A percentile compares a stretch with the other conserved stretches of the same genome.
Conservation (phyloP, 2,329 filamentous ascomycete species). For the Cytospora schulzeri region DNA sequence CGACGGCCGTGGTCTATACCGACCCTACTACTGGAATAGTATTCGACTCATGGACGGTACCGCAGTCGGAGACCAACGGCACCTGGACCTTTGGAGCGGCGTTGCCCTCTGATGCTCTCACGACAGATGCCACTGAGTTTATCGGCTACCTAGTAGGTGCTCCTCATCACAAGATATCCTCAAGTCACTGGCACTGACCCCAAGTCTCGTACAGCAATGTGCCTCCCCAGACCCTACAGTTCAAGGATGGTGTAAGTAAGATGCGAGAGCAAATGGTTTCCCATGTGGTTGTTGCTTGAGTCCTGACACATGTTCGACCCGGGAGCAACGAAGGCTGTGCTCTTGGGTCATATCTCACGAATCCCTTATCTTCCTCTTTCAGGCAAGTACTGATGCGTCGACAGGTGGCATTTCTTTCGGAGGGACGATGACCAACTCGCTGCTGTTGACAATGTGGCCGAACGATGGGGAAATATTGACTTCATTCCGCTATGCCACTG, state of each 20-base stretch:
- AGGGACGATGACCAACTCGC: constrained; percentile 54
- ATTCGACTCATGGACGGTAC: constrained; percentile 53
- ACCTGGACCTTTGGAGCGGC: constrained; percentile 50
- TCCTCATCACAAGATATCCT: constrained; percentile 8
- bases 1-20: constrained; percentile 40
- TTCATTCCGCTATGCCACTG: constrained; percentile 54
- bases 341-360: no score
- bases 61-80: constrained; percentile 37
- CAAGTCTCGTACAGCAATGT: constrained; percentile 42
- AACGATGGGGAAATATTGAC: constrained; percentile 50
- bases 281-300: no score
- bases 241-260: constrained; percentile 53
- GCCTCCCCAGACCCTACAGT: constrained; percentile 40
- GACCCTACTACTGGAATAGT: constrained; percentile 52
- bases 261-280: no score
- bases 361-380: no score
- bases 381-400: no score
- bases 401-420: constrained; percentile 44
- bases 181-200: constrained; percentile 7
- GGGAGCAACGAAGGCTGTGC: no score
- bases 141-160: constrained; percentile 53
- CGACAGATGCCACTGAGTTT: constrained; percentile 50
- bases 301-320: no score
- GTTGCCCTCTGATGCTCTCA: constrained; percentile 47
- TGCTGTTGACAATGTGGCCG: constrained; percentile 57